phyloP scores from a whole-genome alignment of 495 filamentous ascomycete genomes.

The Neurospora sp. region DNA sequence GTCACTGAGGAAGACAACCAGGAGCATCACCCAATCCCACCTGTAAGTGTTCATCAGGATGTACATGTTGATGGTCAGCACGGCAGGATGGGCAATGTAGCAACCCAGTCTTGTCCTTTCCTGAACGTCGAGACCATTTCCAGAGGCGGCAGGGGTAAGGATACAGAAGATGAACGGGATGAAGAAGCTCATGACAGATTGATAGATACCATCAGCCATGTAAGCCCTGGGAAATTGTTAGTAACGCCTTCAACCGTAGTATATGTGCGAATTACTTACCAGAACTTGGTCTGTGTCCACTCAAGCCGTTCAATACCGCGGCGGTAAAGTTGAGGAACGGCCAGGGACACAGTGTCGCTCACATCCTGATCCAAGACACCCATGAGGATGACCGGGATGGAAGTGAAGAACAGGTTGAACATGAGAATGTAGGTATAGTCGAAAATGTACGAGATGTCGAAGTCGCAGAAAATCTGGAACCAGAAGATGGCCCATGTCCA shows the following conservation, averaged over 20 bases:
- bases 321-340: conserved; percentile 90
- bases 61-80: conserved; percentile 85
- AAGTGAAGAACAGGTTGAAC: conserved; percentile 96
- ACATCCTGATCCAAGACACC: conserved; percentile 98
- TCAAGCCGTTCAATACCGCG: conserved; percentile 93
- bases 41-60: conserved; percentile 91
- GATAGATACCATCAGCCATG: conserved; percentile 91
- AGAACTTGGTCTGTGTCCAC: conserved; percentile 96
- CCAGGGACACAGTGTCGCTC: conserved; percentile 82
- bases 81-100: conserved; percentile 67
- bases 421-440: conserved; percentile 96
- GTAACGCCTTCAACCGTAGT: neutral
- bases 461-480: conserved; percentile 93
- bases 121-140: conserved; percentile 58
- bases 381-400: conserved; percentile 89
- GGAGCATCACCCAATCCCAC: conserved; percentile 91
- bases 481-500: conserved; percentile 98
- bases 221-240: conserved; percentile 57
- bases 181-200: conserved; percentile 87
- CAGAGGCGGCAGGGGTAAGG: conserved; percentile 54
- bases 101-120: conserved; percentile 76
- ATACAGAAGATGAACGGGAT: conserved; percentile 75
- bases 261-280: conserved; percentile 44
- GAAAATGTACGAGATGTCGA: conserved; percentile 91
- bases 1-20: conserved; percentile 72